Conservation (phyloP, 1,284 basidiomycete genomes). For the Cryptococcus deneoformans region DNA sequence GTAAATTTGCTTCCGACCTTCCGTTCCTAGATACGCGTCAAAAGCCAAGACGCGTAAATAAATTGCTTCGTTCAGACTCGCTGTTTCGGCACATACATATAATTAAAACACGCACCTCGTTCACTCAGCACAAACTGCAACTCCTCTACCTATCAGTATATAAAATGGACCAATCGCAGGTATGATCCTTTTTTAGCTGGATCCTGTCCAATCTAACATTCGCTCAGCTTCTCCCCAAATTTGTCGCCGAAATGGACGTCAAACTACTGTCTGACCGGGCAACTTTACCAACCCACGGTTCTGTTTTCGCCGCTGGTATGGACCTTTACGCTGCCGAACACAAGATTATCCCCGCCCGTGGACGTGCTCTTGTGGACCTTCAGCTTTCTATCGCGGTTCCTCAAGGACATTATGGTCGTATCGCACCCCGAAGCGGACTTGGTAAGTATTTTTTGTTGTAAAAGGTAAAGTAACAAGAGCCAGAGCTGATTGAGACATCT, state of each 20-base stretch:
- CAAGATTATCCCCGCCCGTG: conserved; percentile 74
- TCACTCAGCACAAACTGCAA: too few species aligned
- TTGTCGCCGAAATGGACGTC: conserved; percentile 9
- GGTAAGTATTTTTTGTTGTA: conserved; percentile 57
- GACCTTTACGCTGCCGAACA: conserved; percentile 88
- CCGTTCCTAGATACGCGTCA: too few species aligned
- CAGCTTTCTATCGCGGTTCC: conserved; percentile 92
- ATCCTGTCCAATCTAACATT: too few species aligned
- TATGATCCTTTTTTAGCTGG: too few species aligned
- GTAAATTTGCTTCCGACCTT: too few species aligned
- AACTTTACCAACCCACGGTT: conserved; percentile 82
- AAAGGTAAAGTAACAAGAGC: neutral
- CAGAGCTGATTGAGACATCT: neutral
- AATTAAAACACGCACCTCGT: too few species aligned
- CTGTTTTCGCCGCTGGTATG: conserved; percentile 82
- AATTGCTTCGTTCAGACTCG: too few species aligned
- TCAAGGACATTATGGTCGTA: conserved; percentile 87
- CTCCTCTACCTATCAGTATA: too few species aligned
- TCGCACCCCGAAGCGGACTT: conserved; percentile 90
- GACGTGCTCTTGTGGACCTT: conserved; percentile 85
- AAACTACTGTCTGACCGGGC: conserved; percentile 77
- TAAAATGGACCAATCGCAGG: too few species aligned
- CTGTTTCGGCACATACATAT: too few species aligned
- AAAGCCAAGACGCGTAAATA: too few species aligned
- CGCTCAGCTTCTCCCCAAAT: conserved; percentile 5